These are phyloP conservation scores for Fermentozyma sake DNA, from an alignment of 1,139 yeast genomes.

Conservation along the genomic window DNA sequence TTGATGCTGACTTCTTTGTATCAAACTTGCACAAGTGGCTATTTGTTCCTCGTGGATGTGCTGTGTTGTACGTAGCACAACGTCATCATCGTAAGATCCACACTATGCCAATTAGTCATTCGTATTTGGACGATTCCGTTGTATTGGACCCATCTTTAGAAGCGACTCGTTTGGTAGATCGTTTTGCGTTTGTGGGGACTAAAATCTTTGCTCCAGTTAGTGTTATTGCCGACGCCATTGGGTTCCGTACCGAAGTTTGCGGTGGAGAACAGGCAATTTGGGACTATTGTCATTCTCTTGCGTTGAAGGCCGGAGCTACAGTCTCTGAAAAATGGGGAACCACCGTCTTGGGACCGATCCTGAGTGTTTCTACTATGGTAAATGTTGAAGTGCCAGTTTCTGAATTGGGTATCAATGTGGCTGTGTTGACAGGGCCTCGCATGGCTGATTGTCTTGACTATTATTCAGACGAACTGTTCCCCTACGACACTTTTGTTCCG, in stretches of 20 bases:
- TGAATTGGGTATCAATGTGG: slow-evolving; percentile 9
- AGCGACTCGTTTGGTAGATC: slow-evolving; percentile 29
- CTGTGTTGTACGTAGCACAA: slow-evolving; percentile 55
- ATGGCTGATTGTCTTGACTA: slow-evolving; percentile 20
- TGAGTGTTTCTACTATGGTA: slow-evolving; percentile 44
- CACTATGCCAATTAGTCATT: slow-evolving; percentile 55
- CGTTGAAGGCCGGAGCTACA: slow-evolving; percentile 35
- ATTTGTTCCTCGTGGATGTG: slow-evolving; percentile 54
- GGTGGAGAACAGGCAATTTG: slow-evolving; percentile 59
- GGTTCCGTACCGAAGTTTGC: slow-evolving; percentile 49
- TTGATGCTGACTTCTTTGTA: slow-evolving; percentile 58
- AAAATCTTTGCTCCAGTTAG: slow-evolving; percentile 23
- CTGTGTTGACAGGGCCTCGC: slow-evolving; percentile 6
- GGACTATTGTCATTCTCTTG: slow-evolving; percentile 44
- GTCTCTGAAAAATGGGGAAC: slow-evolving; percentile 39
- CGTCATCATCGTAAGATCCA: slow-evolving; percentile 49
- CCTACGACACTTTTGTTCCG: slow-evolving; percentile 43
- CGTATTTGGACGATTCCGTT: slow-evolving; percentile 27
- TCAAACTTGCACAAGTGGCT: slow-evolving; percentile 72
- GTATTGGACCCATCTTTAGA: slow-evolving; percentile 17
- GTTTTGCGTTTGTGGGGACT: slow-evolving; percentile 38
- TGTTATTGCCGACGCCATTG: slow-evolving; percentile 36
- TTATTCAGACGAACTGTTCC: background rate
- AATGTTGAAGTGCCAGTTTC: slow-evolving; percentile 41
- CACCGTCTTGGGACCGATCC: slow-evolving; percentile 17